phyloP scores from a whole-genome alignment of 2,329 filamentous ascomycete species.

The Lachnellula subtilissima region DNA sequence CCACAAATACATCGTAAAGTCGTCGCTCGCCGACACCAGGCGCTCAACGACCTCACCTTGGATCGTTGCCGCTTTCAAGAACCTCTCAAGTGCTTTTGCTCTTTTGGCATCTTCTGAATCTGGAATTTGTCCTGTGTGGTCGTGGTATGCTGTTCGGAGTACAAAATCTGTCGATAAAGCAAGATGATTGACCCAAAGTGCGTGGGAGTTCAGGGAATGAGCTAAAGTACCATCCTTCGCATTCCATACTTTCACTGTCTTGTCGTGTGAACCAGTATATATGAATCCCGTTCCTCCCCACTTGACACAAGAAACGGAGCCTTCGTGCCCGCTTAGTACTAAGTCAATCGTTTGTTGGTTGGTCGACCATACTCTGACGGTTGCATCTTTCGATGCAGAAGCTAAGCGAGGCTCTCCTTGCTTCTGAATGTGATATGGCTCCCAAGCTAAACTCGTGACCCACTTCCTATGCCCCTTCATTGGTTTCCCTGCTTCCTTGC shows the following conservation, averaged over 20 bases:
- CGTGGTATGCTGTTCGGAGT: constrained; percentile 78
- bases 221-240: constrained; percentile 71
- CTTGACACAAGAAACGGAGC: constrained; percentile 80
- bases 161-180: constrained; percentile 91
- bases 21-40: constrained; percentile 85
- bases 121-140: constrained; percentile 72
- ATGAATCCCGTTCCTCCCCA: constrained; percentile 90
- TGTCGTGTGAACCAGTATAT: constrained; percentile 85
- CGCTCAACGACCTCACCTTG: constrained; percentile 75
- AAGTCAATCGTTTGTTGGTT: constrained; percentile 74
- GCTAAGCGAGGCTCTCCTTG: constrained; percentile 72
- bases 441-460: constrained; percentile 85
- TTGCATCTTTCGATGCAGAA: constrained; percentile 84
- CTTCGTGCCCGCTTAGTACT: constrained; percentile 83
- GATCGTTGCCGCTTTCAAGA: constrained; percentile 76
- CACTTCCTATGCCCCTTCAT: constrained; percentile 86
- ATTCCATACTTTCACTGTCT: constrained; percentile 89
- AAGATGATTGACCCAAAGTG: constrained; percentile 93
- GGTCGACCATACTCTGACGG: constrained; percentile 80
- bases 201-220: constrained; percentile 75
- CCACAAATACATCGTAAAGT: constrained; percentile 97
- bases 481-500: constrained; percentile 61
- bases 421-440: constrained; percentile 82
- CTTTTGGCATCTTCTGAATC: constrained; percentile 64
- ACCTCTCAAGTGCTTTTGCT: constrained; percentile 72